Evolutionary conservation across 164 flowering plant genomes (phyloP).

Genomic region (Umbilicus rupestris): DNA sequence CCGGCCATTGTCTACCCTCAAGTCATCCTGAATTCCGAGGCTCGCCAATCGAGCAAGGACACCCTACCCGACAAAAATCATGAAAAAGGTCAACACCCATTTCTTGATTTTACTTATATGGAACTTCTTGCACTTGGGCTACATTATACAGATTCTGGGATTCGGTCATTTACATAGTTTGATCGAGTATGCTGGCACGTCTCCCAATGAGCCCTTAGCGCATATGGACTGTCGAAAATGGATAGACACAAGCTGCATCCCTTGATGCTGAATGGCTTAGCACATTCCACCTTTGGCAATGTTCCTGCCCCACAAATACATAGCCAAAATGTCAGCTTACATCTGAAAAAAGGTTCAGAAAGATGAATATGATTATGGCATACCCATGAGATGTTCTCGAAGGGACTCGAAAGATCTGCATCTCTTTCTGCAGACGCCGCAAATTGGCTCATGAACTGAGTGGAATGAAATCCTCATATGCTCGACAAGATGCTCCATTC

Average conservation of each 20-base stretch:
- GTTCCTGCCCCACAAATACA: constrained; percentile 38
- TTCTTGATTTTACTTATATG: not conserved
- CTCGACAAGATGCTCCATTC: constrained; percentile 79
- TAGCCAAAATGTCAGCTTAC: not conserved
- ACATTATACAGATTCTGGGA: not conserved
- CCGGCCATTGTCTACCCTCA: constrained; percentile 30
- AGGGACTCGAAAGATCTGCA: constrained; percentile 82
- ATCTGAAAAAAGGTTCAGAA: not conserved
- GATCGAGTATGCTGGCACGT: constrained; percentile 48
- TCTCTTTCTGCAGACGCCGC: constrained; percentile 78
- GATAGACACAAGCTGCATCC: constrained; percentile 75
- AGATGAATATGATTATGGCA: not conserved
- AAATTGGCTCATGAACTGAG: constrained; percentile 82
- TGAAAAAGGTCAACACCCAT: not conserved
- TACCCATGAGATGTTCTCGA: constrained; percentile 86
- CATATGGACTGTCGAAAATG: constrained; percentile 43
- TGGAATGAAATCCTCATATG: constrained; percentile 82
- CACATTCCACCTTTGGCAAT: constrained; percentile 79
- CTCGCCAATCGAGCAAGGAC: constrained; percentile 35
- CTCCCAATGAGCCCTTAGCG: constrained; percentile 48
- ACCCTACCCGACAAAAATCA: constrained; percentile 1
- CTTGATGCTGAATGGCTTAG: constrained; percentile 40
- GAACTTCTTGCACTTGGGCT: not conserved
- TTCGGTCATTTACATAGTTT: constrained; percentile 17
- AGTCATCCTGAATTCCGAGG: constrained; percentile 36